Evolutionary conservation across 1,284 basidiomycete genomes (phyloP), one percentile per base, ranked within the genome.

Genomic region (Moesziomyces antarcticus): DNA sequence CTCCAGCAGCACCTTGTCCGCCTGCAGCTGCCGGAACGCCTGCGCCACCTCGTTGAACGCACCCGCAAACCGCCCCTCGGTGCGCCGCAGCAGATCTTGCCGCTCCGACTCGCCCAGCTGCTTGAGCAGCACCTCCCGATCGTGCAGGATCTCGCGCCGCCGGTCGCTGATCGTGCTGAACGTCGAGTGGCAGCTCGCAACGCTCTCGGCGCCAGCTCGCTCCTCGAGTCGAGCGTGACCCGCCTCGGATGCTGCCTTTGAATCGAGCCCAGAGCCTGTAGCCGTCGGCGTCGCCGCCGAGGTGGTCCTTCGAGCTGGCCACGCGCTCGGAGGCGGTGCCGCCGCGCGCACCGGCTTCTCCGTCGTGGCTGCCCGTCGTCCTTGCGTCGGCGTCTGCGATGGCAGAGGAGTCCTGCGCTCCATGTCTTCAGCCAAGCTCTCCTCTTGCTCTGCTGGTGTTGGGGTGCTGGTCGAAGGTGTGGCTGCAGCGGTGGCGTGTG

Each of bases 11-110:
- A 51, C 8, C 57, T 81, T 81, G 50, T 81, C 79, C 8, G 75
- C 67, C 48, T 79, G 79, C 45, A 79, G 67, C 54, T 79, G 77
- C 16, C 75, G 75, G 68, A 81, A 81, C 3, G 79, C 76, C 6
- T 41, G 40, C 1, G 76, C 73, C 4, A 80, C 65, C 50, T 81
- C 77, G 35, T 54, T 59, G 50, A 79, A 79, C 10, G 73, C 78
- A 27, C 76, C 76, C 18, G 71, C 51, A 30, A 81, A 81, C 0
- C 78, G 70, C 3, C 60, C 70, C 44, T 80, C 73, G 22, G 75
- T 63, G 33, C 73, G 70, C 33, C 73, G 69, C 52, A 78, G 56
- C n/a, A 75, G 48, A 25, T 63, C 55, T 25, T 59, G 51, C 8
- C 71, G 64, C 9, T 43, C 50, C 18, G 55, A 49, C 30, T 63